Base-by-base conservation (phyloP, 345 rosid species). In the Fremontodendron californicum region DNA sequence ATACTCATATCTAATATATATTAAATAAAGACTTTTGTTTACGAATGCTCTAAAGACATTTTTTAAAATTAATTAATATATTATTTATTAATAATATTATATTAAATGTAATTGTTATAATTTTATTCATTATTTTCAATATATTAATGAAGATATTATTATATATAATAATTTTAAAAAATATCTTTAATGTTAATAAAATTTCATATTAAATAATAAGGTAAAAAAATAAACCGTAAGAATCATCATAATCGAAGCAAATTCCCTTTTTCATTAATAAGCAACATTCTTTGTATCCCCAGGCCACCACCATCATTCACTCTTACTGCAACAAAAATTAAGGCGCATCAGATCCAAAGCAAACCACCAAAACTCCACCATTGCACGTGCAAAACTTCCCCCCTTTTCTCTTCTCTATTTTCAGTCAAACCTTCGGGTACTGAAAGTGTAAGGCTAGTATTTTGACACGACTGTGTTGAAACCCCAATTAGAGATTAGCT, bases 301-400 rank as follows among this genome's bases (percentile, higher is more conserved):
- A n/a, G 21, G 23, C 43, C 21, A n/a, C 19, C 57, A n/a, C 43
- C 58, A 54, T 69, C 57, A 0, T 71, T 71, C 58, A 37, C 45
- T 21, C 78, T 35, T 55, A 23, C 9, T 9, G n/a, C 25, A 31
- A 37, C 68, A 13, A 42, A n/a, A 70, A 55, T 64, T 64, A 78
- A 49, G 70, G 21, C 6, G 81, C 84, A 74, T 49, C 84, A 74
- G 86, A 84, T 84, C 86, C 86, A 67, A 84, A 16, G 84, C 81
- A 45, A 66, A 35, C 64, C n/a, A n/a, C 35, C 31, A 9, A 42
- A 48, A 68, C 39, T 58, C 51, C 65, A 29, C 61, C 74, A 15
- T 19, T 9, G 67, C 87, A 81, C 85, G 85, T 84, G 83, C 81
- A 52, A 52, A 23, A 2, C 67, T 39, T 27, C 49, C 23, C 27